Conservation (phyloP, 2,329 filamentous ascomycete genomes). For the Claviceps sp. region DNA sequence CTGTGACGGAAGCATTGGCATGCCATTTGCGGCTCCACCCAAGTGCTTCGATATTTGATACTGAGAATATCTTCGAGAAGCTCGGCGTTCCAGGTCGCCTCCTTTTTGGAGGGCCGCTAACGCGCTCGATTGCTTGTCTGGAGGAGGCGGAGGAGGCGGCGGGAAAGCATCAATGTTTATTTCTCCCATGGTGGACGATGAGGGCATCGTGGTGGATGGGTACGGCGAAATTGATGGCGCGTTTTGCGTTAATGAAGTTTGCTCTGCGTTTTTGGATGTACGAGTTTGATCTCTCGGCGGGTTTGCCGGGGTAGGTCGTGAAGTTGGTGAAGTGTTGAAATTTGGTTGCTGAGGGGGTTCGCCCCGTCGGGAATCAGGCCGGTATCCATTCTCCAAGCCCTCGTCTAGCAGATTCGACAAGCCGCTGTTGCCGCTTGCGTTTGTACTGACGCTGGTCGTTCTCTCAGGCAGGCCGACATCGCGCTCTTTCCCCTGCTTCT, state of each 20-base stretch:
- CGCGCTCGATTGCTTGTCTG: slow-evolving; percentile 73
- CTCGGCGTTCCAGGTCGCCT: slow-evolving; percentile 81
- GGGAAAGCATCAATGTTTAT: slow-evolving; percentile 52
- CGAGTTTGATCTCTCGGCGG: slow-evolving; percentile 38
- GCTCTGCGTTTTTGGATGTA: slow-evolving; percentile 38
- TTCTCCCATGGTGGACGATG: slow-evolving; percentile 25
- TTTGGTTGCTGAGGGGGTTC: slow-evolving; percentile 15
- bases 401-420: slow-evolving; percentile 47
- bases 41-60: slow-evolving; percentile 96
- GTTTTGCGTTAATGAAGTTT: slow-evolving; percentile 61
- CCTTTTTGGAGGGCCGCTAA: slow-evolving; percentile 82
- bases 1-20: slow-evolving; percentile 76
- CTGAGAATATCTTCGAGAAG: slow-evolving; percentile 84
- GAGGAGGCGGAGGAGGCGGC: slow-evolving; percentile 55
- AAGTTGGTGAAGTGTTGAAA: slow-evolving; percentile 30
- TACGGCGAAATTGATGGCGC: slow-evolving; percentile 64
- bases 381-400: slow-evolving; percentile 40
- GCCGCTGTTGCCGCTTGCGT: slow-evolving; percentile 40
- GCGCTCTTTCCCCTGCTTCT: slow-evolving; percentile 45
- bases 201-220: slow-evolving; percentile 37
- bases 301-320: slow-evolving; percentile 24
- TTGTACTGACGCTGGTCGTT: slow-evolving; percentile 45
- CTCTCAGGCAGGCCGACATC: slow-evolving; percentile 33
- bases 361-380: slow-evolving; percentile 21
- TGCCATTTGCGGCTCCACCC: slow-evolving; percentile 64